Conservation (phyloP, 306 rosid genomes). For the Cicer cuneatum region DNA sequence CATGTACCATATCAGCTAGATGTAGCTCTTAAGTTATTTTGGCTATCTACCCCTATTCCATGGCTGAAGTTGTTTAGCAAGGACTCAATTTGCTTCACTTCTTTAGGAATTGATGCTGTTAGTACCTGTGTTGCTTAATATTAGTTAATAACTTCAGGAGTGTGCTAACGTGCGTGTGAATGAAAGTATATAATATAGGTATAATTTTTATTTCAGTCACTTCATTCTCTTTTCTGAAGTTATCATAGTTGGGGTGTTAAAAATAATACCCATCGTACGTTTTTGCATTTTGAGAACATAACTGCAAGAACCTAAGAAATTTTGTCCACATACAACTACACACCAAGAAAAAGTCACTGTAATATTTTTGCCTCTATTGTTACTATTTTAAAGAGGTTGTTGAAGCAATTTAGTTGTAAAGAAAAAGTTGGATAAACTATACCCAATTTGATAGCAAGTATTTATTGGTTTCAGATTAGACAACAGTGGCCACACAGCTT, state of each 20-base stretch:
- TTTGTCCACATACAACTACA: constrained; percentile 1
- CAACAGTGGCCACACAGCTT: constrained; percentile 15
- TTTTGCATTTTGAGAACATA: background rate
- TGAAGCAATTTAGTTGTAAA: background rate
- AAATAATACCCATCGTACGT: background rate
- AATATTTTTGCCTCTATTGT: background rate
- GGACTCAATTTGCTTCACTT: constrained; percentile 80
- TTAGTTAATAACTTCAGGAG: background rate
- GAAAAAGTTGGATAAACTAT: background rate
- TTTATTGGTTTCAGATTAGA: constrained; percentile 19
- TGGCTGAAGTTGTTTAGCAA: constrained; percentile 73
- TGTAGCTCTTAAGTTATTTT: constrained; percentile 44
- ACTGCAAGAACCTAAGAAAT: background rate
- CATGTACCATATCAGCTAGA: constrained; percentile 43
- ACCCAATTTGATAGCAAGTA: constrained; percentile 12
- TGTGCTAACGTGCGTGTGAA: background rate
- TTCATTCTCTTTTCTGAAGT: constrained; percentile 2
- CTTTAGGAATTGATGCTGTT: constrained; percentile 83
- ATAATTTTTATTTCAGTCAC: background rate
- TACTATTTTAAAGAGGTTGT: background rate
- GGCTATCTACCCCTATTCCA: constrained; percentile 56
- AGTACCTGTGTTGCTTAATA: constrained; percentile 59
- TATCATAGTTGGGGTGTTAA: background rate
- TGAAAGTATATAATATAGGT: no score
- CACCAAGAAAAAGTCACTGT: background rate